phyloP scores from a whole-genome alignment of 257 asterid species.

The Verbena officinalis region DNA sequence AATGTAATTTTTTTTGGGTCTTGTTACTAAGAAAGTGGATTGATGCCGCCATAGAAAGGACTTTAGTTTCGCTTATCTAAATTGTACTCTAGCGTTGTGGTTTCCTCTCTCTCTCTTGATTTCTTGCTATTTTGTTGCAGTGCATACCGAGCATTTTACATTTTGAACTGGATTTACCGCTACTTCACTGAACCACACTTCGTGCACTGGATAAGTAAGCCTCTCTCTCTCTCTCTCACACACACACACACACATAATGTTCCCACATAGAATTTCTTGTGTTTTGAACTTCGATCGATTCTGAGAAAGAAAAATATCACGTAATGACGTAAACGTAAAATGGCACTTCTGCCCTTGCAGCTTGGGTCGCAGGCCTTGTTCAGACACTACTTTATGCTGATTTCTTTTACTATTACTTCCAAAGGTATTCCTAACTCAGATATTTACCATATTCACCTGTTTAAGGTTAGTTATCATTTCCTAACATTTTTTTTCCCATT shows the following conservation, averaged over 20 bases:
- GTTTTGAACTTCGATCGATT: background rate
- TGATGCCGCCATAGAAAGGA: no score
- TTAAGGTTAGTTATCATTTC: background rate
- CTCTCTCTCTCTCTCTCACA: conserved; percentile 24
- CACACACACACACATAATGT: background rate
- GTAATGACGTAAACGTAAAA: background rate
- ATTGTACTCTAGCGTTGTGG: no score
- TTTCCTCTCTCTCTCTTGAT: background rate
- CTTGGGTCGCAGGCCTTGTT: conserved; percentile 80
- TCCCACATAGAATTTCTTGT: background rate
- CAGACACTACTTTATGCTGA: conserved; percentile 84
- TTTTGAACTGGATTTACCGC: conserved; percentile 92
- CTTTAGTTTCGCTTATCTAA: no score
- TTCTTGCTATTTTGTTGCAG: conserved; percentile 44
- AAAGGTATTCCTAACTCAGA: conserved; percentile 55
- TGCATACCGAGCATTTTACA: conserved; percentile 75
- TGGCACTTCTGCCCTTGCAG: conserved; percentile 43
- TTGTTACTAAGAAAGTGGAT: no score
- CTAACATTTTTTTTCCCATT: conserved; percentile 1
- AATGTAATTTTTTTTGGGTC: no score
- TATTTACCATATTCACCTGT: background rate
- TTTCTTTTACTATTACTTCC: conserved; percentile 91
- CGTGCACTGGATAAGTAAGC: conserved; percentile 83
- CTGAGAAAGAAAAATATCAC: background rate
- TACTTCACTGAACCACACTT: conserved; percentile 85